Evolutionary conservation across 1,139 yeast genomes (phyloP).

Genomic region (Candida dubliniensis): DNA sequence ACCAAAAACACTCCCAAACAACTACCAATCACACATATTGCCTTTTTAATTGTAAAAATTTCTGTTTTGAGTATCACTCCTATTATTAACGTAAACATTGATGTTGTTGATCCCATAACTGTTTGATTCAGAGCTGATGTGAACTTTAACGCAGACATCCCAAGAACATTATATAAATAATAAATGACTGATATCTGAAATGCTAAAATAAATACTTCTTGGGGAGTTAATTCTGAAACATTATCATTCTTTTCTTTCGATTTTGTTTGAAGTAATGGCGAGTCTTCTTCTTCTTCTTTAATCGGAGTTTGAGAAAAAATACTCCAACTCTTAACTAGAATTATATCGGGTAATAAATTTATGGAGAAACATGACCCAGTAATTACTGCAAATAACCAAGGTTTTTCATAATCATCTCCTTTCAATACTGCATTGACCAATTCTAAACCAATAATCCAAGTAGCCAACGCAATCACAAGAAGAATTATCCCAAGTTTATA

Average conservation of each 20-base stretch:
- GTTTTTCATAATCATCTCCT: conserved; percentile 48
- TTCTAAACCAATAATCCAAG: conserved; percentile 54
- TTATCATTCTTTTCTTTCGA: conserved; percentile 9
- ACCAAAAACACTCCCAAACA: conserved; percentile 50
- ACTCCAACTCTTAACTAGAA: background rate
- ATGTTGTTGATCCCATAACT: conserved; percentile 51
- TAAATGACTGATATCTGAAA: conserved; percentile 44
- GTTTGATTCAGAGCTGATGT: conserved; percentile 58
- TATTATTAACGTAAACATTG: conserved; percentile 49
- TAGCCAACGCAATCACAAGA: conserved; percentile 38
- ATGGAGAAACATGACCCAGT: conserved; percentile 48
- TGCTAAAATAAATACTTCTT: conserved; percentile 38
- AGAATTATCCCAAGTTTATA: conserved; percentile 45
- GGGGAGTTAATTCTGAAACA: conserved; percentile 21
- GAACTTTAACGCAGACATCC: conserved; percentile 42
- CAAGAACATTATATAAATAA: conserved; percentile 39
- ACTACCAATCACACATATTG: conserved; percentile 45
- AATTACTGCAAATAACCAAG: conserved; percentile 45
- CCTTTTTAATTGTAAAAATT: conserved; percentile 40
- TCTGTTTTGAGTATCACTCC: conserved; percentile 45
- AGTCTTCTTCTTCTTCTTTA: background rate
- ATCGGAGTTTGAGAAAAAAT: background rate
- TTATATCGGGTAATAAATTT: conserved; percentile 43
- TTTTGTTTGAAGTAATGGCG: conserved; percentile 3
- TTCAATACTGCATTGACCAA: conserved; percentile 50